Evolutionary conservation across 169 alveolate species (phyloP), one percentile per base, ranked within the genome.

Genomic region (Cardiosporidium cionae): DNA sequence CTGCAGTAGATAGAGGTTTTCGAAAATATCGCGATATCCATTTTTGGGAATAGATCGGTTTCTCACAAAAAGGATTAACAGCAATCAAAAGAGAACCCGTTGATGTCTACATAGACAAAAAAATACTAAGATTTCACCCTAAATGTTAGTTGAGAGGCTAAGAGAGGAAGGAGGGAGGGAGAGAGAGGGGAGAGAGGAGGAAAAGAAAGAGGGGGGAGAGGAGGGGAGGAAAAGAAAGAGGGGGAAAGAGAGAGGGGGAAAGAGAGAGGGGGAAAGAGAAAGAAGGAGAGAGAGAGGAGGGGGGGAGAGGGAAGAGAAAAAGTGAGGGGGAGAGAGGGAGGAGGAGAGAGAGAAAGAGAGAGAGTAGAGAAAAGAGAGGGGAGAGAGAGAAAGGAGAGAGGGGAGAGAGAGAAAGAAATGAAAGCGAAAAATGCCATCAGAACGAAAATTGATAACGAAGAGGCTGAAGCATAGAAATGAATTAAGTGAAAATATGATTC

Each of bases 11-110:
- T 36, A 72, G 69, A 35, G 67, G 62, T n/a, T 68, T 70, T 3
- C 78, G 75, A 0, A 67, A 31, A 63, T 52, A 79, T 32, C 64
- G 77, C 34, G 64, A 29, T 23, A 73, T 76, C 37, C 76, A 52
- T 28, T 52, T 54, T 22, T 58, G 79, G 22, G 35, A 66, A 58
- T 81, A 81, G 29, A 81, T 74, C 62, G 75, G 75, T 32, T 67
- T n/a, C 62, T n/a, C 25, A 34, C 32, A 16, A 33, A 37, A 95
- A 7, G 99, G 99, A 76, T 97, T 97, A n/a, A 97, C 94, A 53
- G 99, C 96, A 23, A 97, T 91, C 68, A 97, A 87, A 63, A 96
- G 95, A 36, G 98, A 95, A 35, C 99, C 87, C 1, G 98, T 95
- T 58, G 91, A 85, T 25, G 99, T 94, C 74, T 95, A 9, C 23